Conservation (phyloP, 2,329 filamentous ascomycete genomes). For the Aspergillus ustus region DNA sequence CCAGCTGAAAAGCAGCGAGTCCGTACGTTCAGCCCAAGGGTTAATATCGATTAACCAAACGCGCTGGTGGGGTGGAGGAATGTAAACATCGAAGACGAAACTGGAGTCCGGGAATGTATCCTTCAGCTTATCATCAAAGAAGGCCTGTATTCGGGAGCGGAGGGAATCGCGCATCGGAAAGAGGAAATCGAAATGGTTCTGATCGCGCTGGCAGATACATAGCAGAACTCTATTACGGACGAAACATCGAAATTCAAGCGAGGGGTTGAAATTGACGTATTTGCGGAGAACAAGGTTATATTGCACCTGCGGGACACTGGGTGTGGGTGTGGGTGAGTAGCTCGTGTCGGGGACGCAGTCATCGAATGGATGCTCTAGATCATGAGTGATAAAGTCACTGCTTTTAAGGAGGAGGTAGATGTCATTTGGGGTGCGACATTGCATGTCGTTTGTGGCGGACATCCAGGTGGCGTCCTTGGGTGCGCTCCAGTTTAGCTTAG, state of each 20-base stretch:
- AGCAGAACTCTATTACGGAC: constrained; percentile 81
- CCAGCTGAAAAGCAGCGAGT: constrained; percentile 89
- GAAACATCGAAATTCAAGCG: constrained; percentile 94
- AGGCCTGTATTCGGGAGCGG: constrained; percentile 69
- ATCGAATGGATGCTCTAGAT: constrained; percentile 91
- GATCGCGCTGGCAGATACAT: constrained; percentile 83
- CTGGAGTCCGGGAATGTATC: constrained; percentile 80
- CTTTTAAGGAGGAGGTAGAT: constrained; percentile 93
- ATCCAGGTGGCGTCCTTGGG: constrained; percentile 98
- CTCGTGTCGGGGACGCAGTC: constrained; percentile 59
- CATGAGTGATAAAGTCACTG: constrained; percentile 92
- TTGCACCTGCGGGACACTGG: constrained; percentile 55
- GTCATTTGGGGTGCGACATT: constrained; percentile 86
- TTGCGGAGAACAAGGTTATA: constrained; percentile 86
- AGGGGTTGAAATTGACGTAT: constrained; percentile 85
- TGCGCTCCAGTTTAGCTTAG: constrained; percentile 96
- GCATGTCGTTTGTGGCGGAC: constrained; percentile 81
- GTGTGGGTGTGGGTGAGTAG: constrained; percentile 19
- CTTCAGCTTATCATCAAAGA: constrained; percentile 76
- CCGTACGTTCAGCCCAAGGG: constrained; percentile 88
- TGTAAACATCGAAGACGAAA: constrained; percentile 91
- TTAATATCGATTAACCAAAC: constrained; percentile 94
- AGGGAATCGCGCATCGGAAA: constrained; percentile 68
- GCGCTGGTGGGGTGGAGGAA: constrained; percentile 73
- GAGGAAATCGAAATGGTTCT: constrained; percentile 89